These are phyloP conservation scores for Nakataea oryzae DNA, from an alignment of 2,329 filamentous ascomycete species.

Conservation along the genomic window DNA sequence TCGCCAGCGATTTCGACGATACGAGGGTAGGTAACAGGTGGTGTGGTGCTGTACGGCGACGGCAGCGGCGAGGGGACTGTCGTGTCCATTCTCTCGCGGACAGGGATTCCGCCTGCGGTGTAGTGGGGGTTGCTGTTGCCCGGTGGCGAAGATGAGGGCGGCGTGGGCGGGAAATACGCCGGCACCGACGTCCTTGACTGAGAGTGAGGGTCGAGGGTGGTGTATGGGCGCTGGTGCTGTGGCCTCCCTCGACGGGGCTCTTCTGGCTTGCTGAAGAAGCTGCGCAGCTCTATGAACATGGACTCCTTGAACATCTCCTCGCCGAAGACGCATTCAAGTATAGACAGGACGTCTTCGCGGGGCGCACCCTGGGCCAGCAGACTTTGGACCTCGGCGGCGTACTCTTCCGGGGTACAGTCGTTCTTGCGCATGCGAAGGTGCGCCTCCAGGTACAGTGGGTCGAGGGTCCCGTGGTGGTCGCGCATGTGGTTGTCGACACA, in stretches of 20 bases:
- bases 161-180: background rate
- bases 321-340: background rate
- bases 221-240: background rate
- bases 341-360: background rate
- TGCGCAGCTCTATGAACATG: slow-evolving; percentile 1
- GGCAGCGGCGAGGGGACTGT: background rate
- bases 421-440: slow-evolving; percentile 3
- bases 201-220: background rate
- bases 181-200: background rate
- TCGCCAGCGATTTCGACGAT: background rate
- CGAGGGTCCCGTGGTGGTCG: background rate
- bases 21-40: background rate
- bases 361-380: background rate
- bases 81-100: background rate
- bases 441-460: background rate
- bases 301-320: slow-evolving; percentile 4
- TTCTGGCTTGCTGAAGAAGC: background rate
- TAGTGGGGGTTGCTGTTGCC: background rate
- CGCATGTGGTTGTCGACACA: slow-evolving; percentile 3
- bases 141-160: background rate
- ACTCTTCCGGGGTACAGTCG: background rate
- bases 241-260: background rate
- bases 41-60: background rate
- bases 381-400: background rate
- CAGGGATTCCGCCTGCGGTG: background rate